These are phyloP conservation scores for Xylariaceae sp. DNA, from an alignment of 2,329 filamentous ascomycete species.

Conservation along the genomic window DNA sequence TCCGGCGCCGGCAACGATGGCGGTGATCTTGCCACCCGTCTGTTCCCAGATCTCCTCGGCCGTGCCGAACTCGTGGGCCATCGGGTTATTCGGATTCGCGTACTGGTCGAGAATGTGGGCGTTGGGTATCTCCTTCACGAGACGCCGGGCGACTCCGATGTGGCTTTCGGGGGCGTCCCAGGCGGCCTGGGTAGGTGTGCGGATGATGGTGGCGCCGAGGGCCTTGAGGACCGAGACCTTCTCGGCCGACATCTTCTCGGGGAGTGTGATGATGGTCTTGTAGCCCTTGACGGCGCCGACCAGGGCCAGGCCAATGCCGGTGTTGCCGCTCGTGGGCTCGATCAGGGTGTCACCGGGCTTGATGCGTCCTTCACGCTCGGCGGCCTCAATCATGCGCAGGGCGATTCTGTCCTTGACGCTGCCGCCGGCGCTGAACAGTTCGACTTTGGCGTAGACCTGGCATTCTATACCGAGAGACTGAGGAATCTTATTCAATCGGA, in stretches of 20 bases:
- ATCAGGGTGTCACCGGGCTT: conserved; percentile 97
- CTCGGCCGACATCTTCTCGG: conserved; percentile 98
- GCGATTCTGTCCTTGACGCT: conserved; percentile 95
- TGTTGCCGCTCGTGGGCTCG: conserved; percentile 96
- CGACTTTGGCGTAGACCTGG: conserved; percentile 84
- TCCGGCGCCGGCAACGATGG: conserved; percentile 84
- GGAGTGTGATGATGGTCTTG: conserved; percentile 96
- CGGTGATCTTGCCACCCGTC: conserved; percentile 74
- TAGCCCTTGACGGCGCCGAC: conserved; percentile 96
- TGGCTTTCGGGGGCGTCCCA: conserved; percentile 94
- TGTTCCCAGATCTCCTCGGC: conserved; percentile 96
- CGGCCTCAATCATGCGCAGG: conserved; percentile 93
- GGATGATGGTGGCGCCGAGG: conserved; percentile 93
- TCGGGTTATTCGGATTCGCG: conserved; percentile 82
- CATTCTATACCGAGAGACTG: conserved; percentile 85
- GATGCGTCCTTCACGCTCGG: conserved; percentile 84
- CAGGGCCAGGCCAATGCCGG: conserved; percentile 90
- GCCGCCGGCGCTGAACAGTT: conserved; percentile 90
- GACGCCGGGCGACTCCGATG: conserved; percentile 84
- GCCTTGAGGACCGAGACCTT: conserved; percentile 94
- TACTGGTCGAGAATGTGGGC: conserved; percentile 98
- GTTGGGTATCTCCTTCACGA: conserved; percentile 94
- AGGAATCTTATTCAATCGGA: conserved; percentile 87
- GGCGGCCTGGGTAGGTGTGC: conserved; percentile 91
- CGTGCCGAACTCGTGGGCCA: conserved; percentile 89